Percentiles rank a stretch among this genome's conserved stretches.
Conservation (phyloP, 2,329 filamentous ascomycete species). For the Talaromyces albobiverticillius region DNA sequence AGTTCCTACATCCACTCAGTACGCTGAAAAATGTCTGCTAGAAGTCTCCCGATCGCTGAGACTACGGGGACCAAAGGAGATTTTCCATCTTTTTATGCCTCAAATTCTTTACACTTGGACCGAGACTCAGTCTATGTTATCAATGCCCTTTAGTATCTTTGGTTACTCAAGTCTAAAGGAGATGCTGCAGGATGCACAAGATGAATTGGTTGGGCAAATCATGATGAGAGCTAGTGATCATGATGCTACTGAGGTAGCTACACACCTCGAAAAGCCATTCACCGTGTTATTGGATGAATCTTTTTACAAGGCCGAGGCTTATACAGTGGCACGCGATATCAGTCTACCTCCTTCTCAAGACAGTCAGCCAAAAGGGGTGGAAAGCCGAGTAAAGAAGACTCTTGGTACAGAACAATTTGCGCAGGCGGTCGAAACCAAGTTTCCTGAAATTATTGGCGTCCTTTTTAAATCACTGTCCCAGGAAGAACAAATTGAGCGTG, state of each 20-base stretch:
- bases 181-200: conserved; percentile 67
- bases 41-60: conserved; percentile 64
- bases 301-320: conserved; percentile 78
- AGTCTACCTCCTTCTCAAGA: conserved; percentile 42
- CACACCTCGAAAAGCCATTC: conserved; percentile 53
- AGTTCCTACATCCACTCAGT: conserved; percentile 60
- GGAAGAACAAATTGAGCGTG: conserved; percentile 69
- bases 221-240: conserved; percentile 74
- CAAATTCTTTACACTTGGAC: conserved; percentile 93
- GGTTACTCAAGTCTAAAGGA: conserved; percentile 68
- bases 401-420: conserved; percentile 67
- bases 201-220: conserved; percentile 76
- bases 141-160: conserved; percentile 83
- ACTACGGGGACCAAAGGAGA: conserved; percentile 62
- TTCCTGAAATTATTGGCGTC: conserved; percentile 71
- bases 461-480: conserved; percentile 77
- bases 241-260: conserved; percentile 60
- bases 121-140: conserved; percentile 61
- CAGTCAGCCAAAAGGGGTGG: conserved; percentile 53
- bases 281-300: conserved; percentile 61
- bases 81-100: conserved; percentile 82
- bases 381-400: conserved; percentile 64
- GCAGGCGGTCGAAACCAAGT: conserved; percentile 63
- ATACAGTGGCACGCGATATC: conserved; percentile 76
- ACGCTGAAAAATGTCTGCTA: conserved; percentile 70